These are phyloP conservation scores for Linanthus parryae DNA, from an alignment of 148 eudicot genomes.

Conservation along the genomic window DNA sequence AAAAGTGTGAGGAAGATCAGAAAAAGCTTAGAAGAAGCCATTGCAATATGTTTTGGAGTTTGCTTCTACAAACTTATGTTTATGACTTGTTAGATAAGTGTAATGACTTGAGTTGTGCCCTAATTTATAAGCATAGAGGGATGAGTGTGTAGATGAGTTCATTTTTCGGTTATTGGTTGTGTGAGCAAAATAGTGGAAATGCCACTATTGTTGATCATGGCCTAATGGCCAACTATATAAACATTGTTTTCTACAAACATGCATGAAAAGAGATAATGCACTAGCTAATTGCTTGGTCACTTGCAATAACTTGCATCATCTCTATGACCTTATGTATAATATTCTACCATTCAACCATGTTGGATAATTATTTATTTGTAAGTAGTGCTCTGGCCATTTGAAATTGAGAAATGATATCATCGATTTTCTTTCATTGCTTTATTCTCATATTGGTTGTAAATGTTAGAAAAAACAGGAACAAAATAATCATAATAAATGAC, in stretches of 20 bases:
- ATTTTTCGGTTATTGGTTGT: conserved; percentile 13
- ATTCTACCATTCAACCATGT: too few species aligned
- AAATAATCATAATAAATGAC: too few species aligned
- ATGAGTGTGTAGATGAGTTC: background rate
- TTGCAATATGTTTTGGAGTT: too few species aligned
- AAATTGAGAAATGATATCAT: too few species aligned
- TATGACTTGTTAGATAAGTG: background rate
- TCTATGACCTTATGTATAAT: too few species aligned
- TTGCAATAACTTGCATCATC: background rate
- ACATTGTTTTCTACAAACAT: background rate
- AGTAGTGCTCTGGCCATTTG: too few species aligned
- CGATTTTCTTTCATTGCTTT: too few species aligned
- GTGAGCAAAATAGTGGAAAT: conserved; percentile 15
- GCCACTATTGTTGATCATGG: conserved; percentile 15
- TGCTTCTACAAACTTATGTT: background rate
- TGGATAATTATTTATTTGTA: too few species aligned
- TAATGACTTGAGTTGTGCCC: background rate
- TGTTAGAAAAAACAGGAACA: too few species aligned
- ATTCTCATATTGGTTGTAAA: too few species aligned
- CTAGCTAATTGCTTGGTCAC: background rate
- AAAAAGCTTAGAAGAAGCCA: conserved; percentile 9
- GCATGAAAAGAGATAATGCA: background rate
- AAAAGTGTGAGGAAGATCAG: conserved; percentile 6
- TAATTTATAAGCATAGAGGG: conserved; percentile 17
- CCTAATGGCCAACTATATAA: conserved; percentile 15